Conservation (phyloP, 108 stramenopile species). For the Stephanodiscus triporus region DNA sequence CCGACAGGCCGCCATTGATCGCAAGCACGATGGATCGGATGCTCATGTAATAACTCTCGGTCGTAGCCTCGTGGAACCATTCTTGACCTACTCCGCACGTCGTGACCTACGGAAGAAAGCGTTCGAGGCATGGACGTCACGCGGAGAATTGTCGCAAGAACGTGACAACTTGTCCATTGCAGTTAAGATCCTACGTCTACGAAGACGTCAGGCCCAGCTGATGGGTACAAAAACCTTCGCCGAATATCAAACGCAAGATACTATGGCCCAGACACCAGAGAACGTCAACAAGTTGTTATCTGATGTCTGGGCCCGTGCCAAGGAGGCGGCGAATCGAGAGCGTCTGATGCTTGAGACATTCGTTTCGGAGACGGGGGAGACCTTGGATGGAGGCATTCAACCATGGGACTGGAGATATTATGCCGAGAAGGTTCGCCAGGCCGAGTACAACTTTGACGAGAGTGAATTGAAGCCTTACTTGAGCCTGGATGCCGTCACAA, state of each 20-base stretch:
- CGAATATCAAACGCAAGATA: conserved; percentile 70
- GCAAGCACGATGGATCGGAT: conserved; percentile 51
- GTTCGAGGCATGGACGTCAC: conserved; percentile 62
- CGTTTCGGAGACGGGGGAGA: conserved; percentile 47
- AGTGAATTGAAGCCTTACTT: conserved; percentile 74
- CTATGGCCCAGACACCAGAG: conserved; percentile 80
- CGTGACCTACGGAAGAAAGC: conserved; percentile 67
- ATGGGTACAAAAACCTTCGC: conserved; percentile 69
- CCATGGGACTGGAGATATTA: conserved; percentile 85
- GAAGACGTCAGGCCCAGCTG: conserved; percentile 59
- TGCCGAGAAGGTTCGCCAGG: conserved; percentile 70
- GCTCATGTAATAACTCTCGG: conserved; percentile 74
- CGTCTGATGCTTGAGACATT: conserved; percentile 67
- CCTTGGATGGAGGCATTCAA: conserved; percentile 63
- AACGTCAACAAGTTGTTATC: conserved; percentile 62
- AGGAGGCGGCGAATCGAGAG: conserved; percentile 69
- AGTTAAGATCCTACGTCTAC: conserved; percentile 59
- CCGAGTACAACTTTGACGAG: conserved; percentile 79
- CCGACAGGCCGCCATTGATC: conserved; percentile 66
- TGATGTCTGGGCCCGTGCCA: conserved; percentile 78
- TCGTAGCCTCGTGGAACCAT: conserved; percentile 77
- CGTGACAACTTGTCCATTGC: conserved; percentile 72
- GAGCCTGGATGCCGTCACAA: conserved; percentile 60
- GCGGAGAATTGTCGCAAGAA: conserved; percentile 63
- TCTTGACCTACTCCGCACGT: conserved; percentile 59